Evolutionary conservation across 1,284 basidiomycete species (phyloP).

Genomic region (Cutaneotrichosporon mucoides): DNA sequence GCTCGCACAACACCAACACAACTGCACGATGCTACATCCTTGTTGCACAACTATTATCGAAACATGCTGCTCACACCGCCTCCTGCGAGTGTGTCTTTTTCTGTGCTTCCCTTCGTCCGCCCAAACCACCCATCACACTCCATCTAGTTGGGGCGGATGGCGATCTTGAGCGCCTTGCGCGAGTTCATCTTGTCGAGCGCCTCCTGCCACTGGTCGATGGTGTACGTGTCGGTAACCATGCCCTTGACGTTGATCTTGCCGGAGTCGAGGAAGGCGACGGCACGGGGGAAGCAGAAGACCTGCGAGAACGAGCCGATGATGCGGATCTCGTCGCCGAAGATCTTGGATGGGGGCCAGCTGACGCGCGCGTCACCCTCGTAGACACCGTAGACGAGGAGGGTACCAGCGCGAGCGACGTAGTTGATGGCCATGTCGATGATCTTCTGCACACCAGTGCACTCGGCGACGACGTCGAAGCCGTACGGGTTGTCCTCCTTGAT

Average conservation of each 20-base stretch:
- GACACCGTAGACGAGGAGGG: conserved; percentile 56
- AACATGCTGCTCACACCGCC: not conserved
- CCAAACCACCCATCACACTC: not conserved
- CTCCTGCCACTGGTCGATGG: conserved; percentile 69
- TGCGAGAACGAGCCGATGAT: conserved; percentile 84
- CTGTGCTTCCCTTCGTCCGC: no score
- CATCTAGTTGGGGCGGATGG: conserved; percentile 36
- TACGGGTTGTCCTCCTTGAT: conserved; percentile 73
- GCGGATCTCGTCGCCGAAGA: conserved; percentile 79
- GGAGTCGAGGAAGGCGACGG: conserved; percentile 78
- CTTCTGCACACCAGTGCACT: conserved; percentile 77
- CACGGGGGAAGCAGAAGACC: conserved; percentile 78
- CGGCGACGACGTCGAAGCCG: conserved; percentile 83
- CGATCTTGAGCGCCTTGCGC: conserved; percentile 50
- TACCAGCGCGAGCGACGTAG: conserved; percentile 64
- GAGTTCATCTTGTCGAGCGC: conserved; percentile 77
- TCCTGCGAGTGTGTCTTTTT: not conserved
- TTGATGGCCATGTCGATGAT: conserved; percentile 75
- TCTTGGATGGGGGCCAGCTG: conserved; percentile 77
- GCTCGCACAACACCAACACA: no score
- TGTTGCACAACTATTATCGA: no score
- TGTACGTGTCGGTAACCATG: conserved; percentile 73
- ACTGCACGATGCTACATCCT: no score
- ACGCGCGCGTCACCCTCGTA: conserved; percentile 67
- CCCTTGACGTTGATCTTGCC: conserved; percentile 76